Evolutionary conservation across 2,329 filamentous ascomycete species (phyloP), one percentile per base, ranked within the genome.

Genomic region (Plenodomus tracheiphilus): DNA sequence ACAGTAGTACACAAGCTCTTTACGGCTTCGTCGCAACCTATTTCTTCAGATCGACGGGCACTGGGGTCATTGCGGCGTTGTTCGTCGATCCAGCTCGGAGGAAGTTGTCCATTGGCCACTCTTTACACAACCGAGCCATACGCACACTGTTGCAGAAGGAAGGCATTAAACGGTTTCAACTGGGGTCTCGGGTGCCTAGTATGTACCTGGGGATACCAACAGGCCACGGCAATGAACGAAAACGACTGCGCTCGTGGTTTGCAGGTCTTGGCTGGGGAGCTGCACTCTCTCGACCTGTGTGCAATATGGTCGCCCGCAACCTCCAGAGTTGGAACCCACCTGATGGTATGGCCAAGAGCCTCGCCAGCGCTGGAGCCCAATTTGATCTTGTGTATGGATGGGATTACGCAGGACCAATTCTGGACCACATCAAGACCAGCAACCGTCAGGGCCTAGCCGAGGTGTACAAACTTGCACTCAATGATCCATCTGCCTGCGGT

Each of bases 21-120:
- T 97, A 96, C 65, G 92, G 92, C 2, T 97, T 97, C 71, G 93
- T 89, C 64, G 88, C 91, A 0, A 96, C 91, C 0, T 97, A 96
- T 68, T 91, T 84, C 68, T 85, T 88, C 65, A 84, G 84, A 35
- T 79, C 76, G n/a, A 85, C 79, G 2, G 82, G 81, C 6, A 85
- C 85, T 4, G 91, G 90, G 15, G 86, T 91, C 16, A 85, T 97
- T 42, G 91, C 88, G 0, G 85, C 89, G 3, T 79, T 97, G n/a
- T 88, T 97, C 53, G 93, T 97, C 32, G 92, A 97, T 58, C 92
- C 93, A 0, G 77, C 82, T 3, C 87, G 95, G 64, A 85, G 93
- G 28, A 94, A 92, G 62, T 81, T 96, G 9, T 96, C 91, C 0
- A 94, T 97, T 52, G 93, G 93, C 0, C 85, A 91, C 58, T 96